A percentile compares a stretch with the other conserved stretches of the same genome.
Evolutionary conservation across 164 flowering plant genomes (phyloP).

Genomic region (Vitis rotundifolia): DNA sequence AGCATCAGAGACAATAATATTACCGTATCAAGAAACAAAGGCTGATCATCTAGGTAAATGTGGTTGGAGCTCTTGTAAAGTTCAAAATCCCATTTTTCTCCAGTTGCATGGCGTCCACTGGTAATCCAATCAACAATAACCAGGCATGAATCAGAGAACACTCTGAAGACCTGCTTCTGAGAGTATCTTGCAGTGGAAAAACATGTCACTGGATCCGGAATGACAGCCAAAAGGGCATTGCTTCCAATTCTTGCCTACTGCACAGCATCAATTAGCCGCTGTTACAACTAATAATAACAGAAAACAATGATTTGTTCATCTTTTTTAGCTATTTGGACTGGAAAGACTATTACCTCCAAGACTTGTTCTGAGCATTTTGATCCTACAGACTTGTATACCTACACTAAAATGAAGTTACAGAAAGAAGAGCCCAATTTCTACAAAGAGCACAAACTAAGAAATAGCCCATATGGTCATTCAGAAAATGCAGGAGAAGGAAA

Average conservation of each 20-base stretch:
- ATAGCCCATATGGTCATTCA: background rate
- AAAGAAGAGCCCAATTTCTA: background rate
- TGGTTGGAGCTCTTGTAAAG: constrained; percentile 80
- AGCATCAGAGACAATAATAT: constrained; percentile 5
- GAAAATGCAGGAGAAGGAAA: too few relatives aligned
- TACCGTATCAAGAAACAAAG: constrained; percentile 93
- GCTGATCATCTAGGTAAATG: constrained; percentile 56
- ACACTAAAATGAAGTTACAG: background rate
- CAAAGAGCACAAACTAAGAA: background rate
- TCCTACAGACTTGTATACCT: constrained; percentile 85
- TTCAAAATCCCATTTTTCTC: constrained; percentile 90
- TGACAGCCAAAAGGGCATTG: constrained; percentile 64
- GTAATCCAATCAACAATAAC: constrained; percentile 97
- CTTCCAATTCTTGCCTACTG: constrained; percentile 85
- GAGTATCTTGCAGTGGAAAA: constrained; percentile 83
- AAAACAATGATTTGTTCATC: background rate
- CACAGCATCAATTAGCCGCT: constrained; percentile 37
- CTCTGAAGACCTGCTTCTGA: constrained; percentile 82
- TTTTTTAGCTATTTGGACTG: background rate
- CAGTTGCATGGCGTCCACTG: constrained; percentile 96
- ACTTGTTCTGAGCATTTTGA: constrained; percentile 73
- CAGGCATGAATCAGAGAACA: constrained; percentile 67
- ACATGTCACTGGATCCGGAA: constrained; percentile 98
- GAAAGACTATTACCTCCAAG: constrained; percentile 59
- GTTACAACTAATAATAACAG: background rate